Evolutionary conservation across 257 asterid species (phyloP).

Genomic region (Leptodermis oblonga): DNA sequence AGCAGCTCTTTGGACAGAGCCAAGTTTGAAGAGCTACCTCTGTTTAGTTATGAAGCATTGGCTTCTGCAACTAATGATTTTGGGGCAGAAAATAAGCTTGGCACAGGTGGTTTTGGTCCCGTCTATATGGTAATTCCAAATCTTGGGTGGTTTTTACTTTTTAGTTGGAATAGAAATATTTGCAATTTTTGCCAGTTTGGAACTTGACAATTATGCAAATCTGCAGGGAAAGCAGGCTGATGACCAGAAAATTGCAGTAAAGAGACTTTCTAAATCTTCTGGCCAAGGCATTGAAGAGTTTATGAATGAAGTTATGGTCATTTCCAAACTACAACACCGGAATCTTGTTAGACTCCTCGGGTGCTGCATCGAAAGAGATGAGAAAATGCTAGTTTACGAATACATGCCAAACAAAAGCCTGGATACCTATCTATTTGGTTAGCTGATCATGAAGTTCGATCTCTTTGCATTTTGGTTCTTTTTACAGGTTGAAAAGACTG

Average conservation of each 20-base stretch:
- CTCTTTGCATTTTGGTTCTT: not conserved
- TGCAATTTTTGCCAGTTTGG: not conserved
- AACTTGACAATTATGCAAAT: not conserved
- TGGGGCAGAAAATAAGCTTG: slow-evolving; percentile 4
- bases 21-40: slow-evolving; percentile 16
- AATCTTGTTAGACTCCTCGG: slow-evolving; percentile 19
- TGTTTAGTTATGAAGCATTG: slow-evolving; percentile 9
- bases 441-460: not conserved
- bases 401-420: slow-evolving; percentile 17
- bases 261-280: slow-evolving; percentile 9
- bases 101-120: slow-evolving; percentile 13
- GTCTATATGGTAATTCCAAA: slow-evolving; percentile 11
- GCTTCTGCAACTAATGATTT: slow-evolving; percentile 12
- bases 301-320: slow-evolving; percentile 13
- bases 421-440: slow-evolving; percentile 18
- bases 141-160: not conserved
- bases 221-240: slow-evolving; percentile 7
- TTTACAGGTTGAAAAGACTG: not conserved
- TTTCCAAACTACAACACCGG: slow-evolving; percentile 12
- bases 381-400: slow-evolving; percentile 17
- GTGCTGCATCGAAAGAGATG: slow-evolving; percentile 15
- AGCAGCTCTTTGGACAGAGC: slow-evolving; percentile 31
- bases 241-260: slow-evolving; percentile 12
- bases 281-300: slow-evolving; percentile 14
- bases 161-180: not conserved